Conservation (phyloP, 441 rosid genomes). For the Aquilaria agallochum region DNA sequence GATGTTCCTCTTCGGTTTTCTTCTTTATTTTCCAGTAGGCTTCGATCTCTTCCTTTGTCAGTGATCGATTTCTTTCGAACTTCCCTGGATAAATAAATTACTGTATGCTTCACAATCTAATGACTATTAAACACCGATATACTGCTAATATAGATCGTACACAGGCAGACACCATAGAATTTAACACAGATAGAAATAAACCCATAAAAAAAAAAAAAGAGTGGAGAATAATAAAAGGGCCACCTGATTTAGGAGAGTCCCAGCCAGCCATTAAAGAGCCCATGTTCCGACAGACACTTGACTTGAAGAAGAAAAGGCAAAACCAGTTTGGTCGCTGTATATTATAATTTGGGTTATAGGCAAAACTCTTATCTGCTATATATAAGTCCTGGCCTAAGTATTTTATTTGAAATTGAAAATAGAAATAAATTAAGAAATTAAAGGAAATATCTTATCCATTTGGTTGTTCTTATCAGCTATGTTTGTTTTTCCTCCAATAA, state of each 20-base stretch:
- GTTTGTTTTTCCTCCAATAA: too few species aligned
- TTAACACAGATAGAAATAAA: background rate
- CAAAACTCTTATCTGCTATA: too few species aligned
- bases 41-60: slow-evolving; percentile 68
- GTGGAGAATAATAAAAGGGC: background rate
- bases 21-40: slow-evolving; percentile 71
- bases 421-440: too few species aligned
- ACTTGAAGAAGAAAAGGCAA: too few species aligned
- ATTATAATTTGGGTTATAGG: too few species aligned
- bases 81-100: slow-evolving; percentile 29
- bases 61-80: slow-evolving; percentile 46
- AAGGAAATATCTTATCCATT: too few species aligned
- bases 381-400: too few species aligned
- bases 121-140: background rate
- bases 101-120: background rate
- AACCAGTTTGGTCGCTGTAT: too few species aligned
- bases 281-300: slow-evolving; percentile 26
- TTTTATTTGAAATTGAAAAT: too few species aligned
- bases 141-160: background rate
- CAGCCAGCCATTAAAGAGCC: slow-evolving; percentile 95
- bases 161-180: background rate
- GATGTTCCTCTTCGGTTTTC: slow-evolving; percentile 57
- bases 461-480: too few species aligned
- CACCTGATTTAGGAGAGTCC: slow-evolving; percentile 76
- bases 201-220: background rate